These are phyloP conservation scores for Abrus pulchellus DNA, from an alignment of 306 rosid genomes.

Conservation along the genomic window DNA sequence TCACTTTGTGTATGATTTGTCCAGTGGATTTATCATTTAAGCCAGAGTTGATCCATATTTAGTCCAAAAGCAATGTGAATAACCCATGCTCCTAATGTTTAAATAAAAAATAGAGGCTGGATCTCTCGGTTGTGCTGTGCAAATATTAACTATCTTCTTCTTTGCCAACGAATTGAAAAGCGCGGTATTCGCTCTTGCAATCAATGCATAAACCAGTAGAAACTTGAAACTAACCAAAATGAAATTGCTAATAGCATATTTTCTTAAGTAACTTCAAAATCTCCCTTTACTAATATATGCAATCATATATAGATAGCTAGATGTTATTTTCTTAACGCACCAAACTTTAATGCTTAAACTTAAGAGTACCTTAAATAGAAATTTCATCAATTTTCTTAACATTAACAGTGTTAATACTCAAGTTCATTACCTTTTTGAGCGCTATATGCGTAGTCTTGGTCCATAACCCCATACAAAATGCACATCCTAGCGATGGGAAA, in stretches of 20 bases:
- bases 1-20: slow-evolving; percentile 43
- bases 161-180: neutral
- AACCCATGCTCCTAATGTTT: slow-evolving; percentile 24
- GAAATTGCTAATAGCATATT: neutral
- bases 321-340: neutral
- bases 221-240: neutral
- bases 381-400: slow-evolving; percentile 11
- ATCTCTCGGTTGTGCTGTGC: neutral
- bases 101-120: neutral
- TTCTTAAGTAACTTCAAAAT: neutral
- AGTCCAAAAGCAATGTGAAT: slow-evolving; percentile 37
- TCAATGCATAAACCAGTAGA: neutral
- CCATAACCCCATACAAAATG: neutral
- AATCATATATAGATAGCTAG: neutral
- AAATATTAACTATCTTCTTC: neutral
- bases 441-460: neutral
- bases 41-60: slow-evolving; percentile 15
- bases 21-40: slow-evolving; percentile 30
- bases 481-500: neutral
- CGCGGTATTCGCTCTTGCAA: slow-evolving; percentile 9
- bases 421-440: slow-evolving; percentile 7
- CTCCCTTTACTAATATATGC: neutral
- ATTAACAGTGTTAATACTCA: neutral
- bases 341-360: neutral
- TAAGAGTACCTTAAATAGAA: slow-evolving; percentile 11